A percentile compares a stretch with the other conserved stretches of the same genome.
Evolutionary conservation across 1,284 basidiomycete species (phyloP).

Genomic region (Spongiforma sp.): DNA sequence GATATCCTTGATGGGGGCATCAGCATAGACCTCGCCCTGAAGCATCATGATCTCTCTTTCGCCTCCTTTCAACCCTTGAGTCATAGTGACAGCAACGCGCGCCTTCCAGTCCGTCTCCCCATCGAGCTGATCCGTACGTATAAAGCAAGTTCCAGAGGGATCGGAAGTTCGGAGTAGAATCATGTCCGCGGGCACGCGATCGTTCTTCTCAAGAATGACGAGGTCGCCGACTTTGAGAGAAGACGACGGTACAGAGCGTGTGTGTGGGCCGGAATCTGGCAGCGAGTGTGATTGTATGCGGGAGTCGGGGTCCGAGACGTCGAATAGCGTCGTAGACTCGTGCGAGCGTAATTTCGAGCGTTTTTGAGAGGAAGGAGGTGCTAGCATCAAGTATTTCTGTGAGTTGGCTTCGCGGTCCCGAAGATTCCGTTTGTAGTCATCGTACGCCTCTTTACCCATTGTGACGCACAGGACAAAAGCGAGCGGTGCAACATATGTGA

Average conservation of each 20-base stretch:
- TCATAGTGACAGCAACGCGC: slow-evolving; percentile 73
- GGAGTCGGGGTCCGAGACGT: slow-evolving; percentile 23
- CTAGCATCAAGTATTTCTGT: slow-evolving; percentile 85
- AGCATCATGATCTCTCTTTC: slow-evolving; percentile 71
- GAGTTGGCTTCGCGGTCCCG: slow-evolving; percentile 97
- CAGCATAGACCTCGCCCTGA: slow-evolving; percentile 90
- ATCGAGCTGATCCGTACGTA: slow-evolving; percentile 97
- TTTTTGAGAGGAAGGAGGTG: slow-evolving; percentile 49
- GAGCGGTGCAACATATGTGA: slow-evolving; percentile 95
- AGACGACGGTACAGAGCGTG: slow-evolving; percentile 86
- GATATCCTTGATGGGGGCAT: slow-evolving; percentile 96
- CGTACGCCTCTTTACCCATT: slow-evolving; percentile 98
- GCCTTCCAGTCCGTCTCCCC: slow-evolving; percentile 99
- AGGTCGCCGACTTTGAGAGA: slow-evolving; percentile 92
- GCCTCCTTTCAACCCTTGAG: slow-evolving; percentile 29
- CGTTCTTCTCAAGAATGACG: slow-evolving; percentile 94
- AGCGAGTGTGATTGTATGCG: slow-evolving; percentile 24
- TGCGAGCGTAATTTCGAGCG: slow-evolving; percentile 38
- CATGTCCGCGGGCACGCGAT: slow-evolving; percentile 95
- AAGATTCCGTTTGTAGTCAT: slow-evolving; percentile 93
- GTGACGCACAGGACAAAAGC: slow-evolving; percentile 95
- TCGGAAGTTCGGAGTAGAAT: slow-evolving; percentile 90
- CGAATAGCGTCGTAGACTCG: slow-evolving; percentile 27
- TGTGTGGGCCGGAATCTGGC: slow-evolving; percentile 51
- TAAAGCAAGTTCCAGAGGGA: slow-evolving; percentile 91